phyloP scores from a whole-genome alignment of 495 filamentous ascomycete genomes.

The Podospora pseudocomata region DNA sequence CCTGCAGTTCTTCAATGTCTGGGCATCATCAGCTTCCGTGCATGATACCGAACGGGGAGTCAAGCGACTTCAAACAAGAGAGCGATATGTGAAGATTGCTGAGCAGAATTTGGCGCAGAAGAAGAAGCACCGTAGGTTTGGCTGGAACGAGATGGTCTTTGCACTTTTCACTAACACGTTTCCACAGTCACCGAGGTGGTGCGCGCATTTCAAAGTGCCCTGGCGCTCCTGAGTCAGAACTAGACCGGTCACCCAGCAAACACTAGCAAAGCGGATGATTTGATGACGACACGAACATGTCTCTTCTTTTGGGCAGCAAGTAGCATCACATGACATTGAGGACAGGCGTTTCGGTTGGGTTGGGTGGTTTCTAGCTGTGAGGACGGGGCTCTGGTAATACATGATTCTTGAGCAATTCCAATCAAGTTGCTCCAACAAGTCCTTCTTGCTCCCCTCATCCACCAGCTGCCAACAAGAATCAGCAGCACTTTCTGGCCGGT shows the following conservation, averaged over 20 bases:
- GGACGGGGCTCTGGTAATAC: not conserved
- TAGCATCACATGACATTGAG: not conserved
- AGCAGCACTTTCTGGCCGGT: not conserved
- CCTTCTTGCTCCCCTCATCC: not conserved
- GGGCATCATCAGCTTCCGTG: slow-evolving; percentile 60
- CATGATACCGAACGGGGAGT: slow-evolving; percentile 67
- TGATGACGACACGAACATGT: slow-evolving; percentile 4
- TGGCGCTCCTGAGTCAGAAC: slow-evolving; percentile 57
- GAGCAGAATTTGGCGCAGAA: slow-evolving; percentile 66
- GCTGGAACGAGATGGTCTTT: not conserved
- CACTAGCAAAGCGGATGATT: not conserved
- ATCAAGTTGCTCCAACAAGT: not conserved
- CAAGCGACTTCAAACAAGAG: slow-evolving; percentile 75
- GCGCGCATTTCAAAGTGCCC: slow-evolving; percentile 73
- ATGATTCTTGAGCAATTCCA: not conserved
- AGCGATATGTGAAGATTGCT: slow-evolving; percentile 65
- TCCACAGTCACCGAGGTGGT: slow-evolving; percentile 67
- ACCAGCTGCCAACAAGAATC: not conserved
- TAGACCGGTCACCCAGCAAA: slow-evolving; percentile 14
- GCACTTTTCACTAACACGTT: slow-evolving; percentile 16
- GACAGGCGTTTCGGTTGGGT: not conserved
- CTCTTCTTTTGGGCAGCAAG: not conserved
- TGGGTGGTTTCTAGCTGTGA: not conserved
- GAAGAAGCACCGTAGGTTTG: slow-evolving; percentile 65
- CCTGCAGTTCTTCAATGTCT: slow-evolving; percentile 62